Base-by-base conservation (phyloP, 1,284 basidiomycete genomes). In the Testicularia cyperi region DNA sequence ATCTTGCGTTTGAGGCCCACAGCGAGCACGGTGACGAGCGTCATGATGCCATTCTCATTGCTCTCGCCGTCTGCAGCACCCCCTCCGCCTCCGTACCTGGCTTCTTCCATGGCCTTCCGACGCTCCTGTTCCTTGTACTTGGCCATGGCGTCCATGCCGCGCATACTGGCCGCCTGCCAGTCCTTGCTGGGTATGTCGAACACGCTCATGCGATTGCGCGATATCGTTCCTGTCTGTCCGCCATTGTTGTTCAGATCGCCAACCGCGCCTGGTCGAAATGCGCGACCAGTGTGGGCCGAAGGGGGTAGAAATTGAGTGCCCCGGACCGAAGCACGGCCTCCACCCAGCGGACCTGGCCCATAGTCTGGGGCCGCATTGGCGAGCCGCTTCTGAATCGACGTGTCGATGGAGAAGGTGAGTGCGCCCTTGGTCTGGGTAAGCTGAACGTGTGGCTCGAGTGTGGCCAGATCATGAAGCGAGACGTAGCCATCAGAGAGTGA, bases 1-100 rank as follows among this genome's bases (percentile, higher is more conserved):
- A 91, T 83, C 74, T 87, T 90, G 56, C 92, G 83, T 61, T 86
- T 81, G 70, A 91, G 92, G 13, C 90, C 92, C 6, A 97, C 82
- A 4, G 90, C 82, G 8, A 98, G 80, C 45, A 84, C 83, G 1
- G 88, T 88, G n/a, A 88, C 80, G 14, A 64, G 33, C n/a, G 61
- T 64, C 61, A 64, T 64, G 14, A 64, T 38, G 3, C 61, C 61
- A 12, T 57, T 49, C n/a, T n/a, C n/a, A n/a, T n/a, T n/a, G n/a
- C n/a, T n/a, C 16, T 53, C 25, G 15, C 43, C 53, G 6, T 63
- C 54, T 2, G 46, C 51, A 26, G 51, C 52, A 7, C 46, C 48
- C 5, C 49, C 39, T 26, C 44, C 43, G 2, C 61, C 61, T 12
- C 60, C 60, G 20, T 58, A 54, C 2, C 61, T 41, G 9, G 55